Percentiles rank a stretch among this genome's conserved stretches.
These are phyloP conservation scores for Theileria sp. DNA, from an alignment of 169 alveolate genomes.

Conservation along the genomic window DNA sequence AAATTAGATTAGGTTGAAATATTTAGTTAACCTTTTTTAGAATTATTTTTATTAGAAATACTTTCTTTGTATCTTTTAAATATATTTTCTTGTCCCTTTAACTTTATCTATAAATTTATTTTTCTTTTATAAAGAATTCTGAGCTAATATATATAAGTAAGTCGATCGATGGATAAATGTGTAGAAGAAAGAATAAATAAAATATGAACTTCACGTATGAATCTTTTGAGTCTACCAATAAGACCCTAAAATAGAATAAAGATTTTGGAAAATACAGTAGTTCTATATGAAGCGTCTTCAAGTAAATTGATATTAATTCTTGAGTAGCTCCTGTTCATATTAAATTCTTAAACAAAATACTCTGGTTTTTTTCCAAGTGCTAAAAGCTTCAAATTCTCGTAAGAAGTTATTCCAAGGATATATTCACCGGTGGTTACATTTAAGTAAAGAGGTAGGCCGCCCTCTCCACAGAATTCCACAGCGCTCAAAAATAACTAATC, in stretches of 20 bases:
- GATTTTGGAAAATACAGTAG: conserved; percentile 30
- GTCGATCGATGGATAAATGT: conserved; percentile 28
- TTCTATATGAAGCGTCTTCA: conserved; percentile 32
- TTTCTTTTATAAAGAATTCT: background rate
- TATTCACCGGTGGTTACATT: conserved; percentile 70
- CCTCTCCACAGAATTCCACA: conserved; percentile 69
- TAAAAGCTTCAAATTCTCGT: conserved; percentile 74
- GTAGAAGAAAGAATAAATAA: background rate
- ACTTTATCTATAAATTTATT: conserved; percentile 13
- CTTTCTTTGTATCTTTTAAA: conserved; percentile 13
- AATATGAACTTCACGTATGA: conserved; percentile 5
- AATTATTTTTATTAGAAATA: background rate
- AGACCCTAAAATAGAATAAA: conserved; percentile 34
- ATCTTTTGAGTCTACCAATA: conserved; percentile 5
- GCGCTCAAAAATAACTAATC: conserved; percentile 69
- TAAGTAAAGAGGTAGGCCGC: conserved; percentile 83
- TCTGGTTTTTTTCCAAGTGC: conserved; percentile 43
- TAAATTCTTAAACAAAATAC: background rate
- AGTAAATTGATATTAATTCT: background rate
- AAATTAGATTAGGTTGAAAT: background rate
- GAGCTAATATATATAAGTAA: conserved; percentile 14
- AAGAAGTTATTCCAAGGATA: conserved; percentile 82
- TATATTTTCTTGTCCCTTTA: conserved; percentile 60
- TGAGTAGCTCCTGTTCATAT: background rate
- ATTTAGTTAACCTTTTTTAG: background rate